Evolutionary conservation across 495 filamentous ascomycete genomes (phyloP).

Genomic region (Astrocystis sublimbata): DNA sequence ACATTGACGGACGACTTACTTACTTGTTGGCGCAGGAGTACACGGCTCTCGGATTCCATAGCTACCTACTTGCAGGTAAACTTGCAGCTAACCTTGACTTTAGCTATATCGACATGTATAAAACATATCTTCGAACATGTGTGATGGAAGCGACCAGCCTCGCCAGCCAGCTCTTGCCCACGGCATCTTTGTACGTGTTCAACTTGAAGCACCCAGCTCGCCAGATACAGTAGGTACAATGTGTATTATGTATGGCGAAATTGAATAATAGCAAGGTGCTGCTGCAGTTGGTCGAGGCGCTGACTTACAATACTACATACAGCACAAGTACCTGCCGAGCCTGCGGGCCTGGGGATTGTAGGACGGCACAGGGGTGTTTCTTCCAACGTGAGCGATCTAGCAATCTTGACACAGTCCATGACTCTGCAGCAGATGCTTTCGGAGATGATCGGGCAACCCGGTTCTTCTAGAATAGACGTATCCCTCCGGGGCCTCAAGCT

Average conservation of each 20-base stretch:
- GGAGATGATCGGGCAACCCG: neutral
- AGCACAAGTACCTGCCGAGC: too few species aligned
- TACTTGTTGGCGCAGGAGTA: neutral
- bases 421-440: neutral
- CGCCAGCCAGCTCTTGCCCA: neutral
- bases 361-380: conserved; percentile 9
- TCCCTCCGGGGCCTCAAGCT: neutral
- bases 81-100: too few species aligned
- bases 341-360: too few species aligned
- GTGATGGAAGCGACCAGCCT: too few species aligned
- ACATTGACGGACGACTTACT: too few species aligned
- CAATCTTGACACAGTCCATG: conserved; percentile 4
- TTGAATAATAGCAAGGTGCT: conserved; percentile 2
- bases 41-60: neutral
- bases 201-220: too few species aligned
- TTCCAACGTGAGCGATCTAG: neutral
- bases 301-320: conserved; percentile 10
- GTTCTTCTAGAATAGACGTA: neutral
- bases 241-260: neutral
- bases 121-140: neutral
- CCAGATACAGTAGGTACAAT: conserved; percentile 7
- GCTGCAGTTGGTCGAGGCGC: conserved; percentile 15
- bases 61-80: too few species aligned
- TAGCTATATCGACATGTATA: neutral
- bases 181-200: neutral